A percentile compares a stretch with the other conserved stretches of the same genome.
phyloP scores from a whole-genome alignment of 1,139 yeast genomes.

The Taphrina wiesneri region DNA sequence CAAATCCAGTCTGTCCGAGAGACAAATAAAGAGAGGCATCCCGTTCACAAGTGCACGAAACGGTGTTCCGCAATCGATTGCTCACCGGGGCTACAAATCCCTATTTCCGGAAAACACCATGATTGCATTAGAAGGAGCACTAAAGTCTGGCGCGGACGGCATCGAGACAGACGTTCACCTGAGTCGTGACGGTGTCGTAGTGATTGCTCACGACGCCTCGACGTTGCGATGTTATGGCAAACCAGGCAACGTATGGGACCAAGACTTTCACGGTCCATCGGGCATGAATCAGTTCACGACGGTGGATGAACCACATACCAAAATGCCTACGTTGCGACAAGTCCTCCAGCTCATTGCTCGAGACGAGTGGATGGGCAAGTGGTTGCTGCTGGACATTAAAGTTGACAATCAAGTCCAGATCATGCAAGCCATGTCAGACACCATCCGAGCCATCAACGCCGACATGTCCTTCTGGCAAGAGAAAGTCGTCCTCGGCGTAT shows the following conservation, averaged over 20 bases:
- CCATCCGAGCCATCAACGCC: conserved; percentile 52
- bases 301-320: conserved; percentile 55
- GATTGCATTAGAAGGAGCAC: conserved; percentile 69
- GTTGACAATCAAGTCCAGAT: conserved; percentile 64
- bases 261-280: conserved; percentile 36
- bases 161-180: conserved; percentile 87
- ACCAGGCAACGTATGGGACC: conserved; percentile 40
- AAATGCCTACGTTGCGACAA: conserved; percentile 62
- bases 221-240: conserved; percentile 62
- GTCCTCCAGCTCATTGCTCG: conserved; percentile 60
- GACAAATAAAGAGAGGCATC: not conserved
- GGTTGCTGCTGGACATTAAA: conserved; percentile 81
- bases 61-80: conserved; percentile 30
- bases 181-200: conserved; percentile 67
- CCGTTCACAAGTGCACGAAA: conserved; percentile 4
- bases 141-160: conserved; percentile 64
- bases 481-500: conserved; percentile 73
- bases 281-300: conserved; percentile 53
- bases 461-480: conserved; percentile 67
- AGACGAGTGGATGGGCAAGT: conserved; percentile 48
- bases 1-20: not conserved
- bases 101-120: conserved; percentile 78
- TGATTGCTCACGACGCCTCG: conserved; percentile 71
- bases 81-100: conserved; percentile 52
- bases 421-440: conserved; percentile 55